Conservation (phyloP, 2,329 filamentous ascomycete species). For the Ciborinia camelliae region DNA sequence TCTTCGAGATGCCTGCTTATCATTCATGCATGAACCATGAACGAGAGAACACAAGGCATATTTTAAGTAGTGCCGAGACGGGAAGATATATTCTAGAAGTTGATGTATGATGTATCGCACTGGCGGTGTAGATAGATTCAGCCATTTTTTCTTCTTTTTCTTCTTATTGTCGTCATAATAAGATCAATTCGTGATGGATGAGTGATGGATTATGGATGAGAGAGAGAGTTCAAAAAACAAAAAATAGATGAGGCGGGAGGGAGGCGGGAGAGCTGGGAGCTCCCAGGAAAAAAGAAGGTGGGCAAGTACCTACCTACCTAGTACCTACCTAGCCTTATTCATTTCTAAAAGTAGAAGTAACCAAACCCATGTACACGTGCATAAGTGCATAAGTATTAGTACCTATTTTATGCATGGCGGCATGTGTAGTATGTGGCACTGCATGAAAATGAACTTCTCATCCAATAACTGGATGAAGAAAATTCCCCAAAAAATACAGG, state of each 20-base stretch:
- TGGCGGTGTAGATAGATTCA: conserved; percentile 2
- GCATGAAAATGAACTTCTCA: background rate
- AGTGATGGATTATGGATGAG: no score
- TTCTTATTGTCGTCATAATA: background rate
- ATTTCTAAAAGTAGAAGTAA: background rate
- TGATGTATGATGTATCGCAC: conserved; percentile 5
- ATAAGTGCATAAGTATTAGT: no score
- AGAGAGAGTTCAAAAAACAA: background rate
- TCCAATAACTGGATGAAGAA: background rate
- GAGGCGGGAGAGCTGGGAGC: background rate
- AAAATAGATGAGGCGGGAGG: background rate
- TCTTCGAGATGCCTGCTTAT: background rate
- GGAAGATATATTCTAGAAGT: background rate
- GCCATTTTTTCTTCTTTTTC: background rate
- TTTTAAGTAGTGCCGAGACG: background rate
- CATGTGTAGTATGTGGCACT: background rate
- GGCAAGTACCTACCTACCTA: no score
- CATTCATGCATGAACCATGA: conserved; percentile 15
- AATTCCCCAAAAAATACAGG: background rate
- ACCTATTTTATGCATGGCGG: background rate
- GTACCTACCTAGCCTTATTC: no score
- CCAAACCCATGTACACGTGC: no score
- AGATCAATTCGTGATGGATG: no score
- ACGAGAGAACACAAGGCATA: background rate
- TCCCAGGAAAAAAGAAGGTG: background rate